A percentile compares a stretch with the other conserved stretches of the same genome.
Evolutionary conservation across 2,329 filamentous ascomycete genomes (phyloP).

Genomic region (Claviceps humidiphila): DNA sequence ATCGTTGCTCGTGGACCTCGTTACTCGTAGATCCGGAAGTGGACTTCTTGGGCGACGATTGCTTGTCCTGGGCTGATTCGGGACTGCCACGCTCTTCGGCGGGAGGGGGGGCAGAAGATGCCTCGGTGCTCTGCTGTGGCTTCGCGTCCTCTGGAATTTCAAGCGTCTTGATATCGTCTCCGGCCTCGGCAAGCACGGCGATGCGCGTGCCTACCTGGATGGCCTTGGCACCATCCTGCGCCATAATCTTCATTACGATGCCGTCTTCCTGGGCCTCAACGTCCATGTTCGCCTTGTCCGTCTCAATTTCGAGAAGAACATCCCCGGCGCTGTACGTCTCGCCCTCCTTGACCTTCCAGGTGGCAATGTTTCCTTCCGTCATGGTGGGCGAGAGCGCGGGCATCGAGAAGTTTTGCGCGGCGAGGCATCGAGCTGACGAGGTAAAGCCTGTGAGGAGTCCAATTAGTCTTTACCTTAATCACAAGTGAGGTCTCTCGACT

Average conservation of each 20-base stretch:
- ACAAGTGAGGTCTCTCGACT: too few relatives aligned
- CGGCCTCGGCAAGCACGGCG: conserved; percentile 68
- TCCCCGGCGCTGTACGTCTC: conserved; percentile 72
- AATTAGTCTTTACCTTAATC: neutral
- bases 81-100: conserved; percentile 13
- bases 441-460: conserved; percentile 40
- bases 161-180: conserved; percentile 62
- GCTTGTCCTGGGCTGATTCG: conserved; percentile 2
- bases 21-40: conserved; percentile 24
- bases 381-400: conserved; percentile 83
- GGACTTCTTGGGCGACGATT: conserved; percentile 38
- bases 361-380: conserved; percentile 82
- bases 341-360: conserved; percentile 79
- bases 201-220: conserved; percentile 71
- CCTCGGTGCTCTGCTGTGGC: conserved; percentile 8
- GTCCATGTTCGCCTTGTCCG: conserved; percentile 90
- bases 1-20: conserved; percentile 50
- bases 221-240: conserved; percentile 59
- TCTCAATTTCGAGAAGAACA: conserved; percentile 84
- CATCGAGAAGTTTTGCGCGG: conserved; percentile 82
- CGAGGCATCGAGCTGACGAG: conserved; percentile 48
- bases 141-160: conserved; percentile 61
- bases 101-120: neutral
- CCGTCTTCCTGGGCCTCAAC: conserved; percentile 88
- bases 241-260: conserved; percentile 69